phyloP scores from a whole-genome alignment of 257 asterid species.

The Solanum clarkiae region DNA sequence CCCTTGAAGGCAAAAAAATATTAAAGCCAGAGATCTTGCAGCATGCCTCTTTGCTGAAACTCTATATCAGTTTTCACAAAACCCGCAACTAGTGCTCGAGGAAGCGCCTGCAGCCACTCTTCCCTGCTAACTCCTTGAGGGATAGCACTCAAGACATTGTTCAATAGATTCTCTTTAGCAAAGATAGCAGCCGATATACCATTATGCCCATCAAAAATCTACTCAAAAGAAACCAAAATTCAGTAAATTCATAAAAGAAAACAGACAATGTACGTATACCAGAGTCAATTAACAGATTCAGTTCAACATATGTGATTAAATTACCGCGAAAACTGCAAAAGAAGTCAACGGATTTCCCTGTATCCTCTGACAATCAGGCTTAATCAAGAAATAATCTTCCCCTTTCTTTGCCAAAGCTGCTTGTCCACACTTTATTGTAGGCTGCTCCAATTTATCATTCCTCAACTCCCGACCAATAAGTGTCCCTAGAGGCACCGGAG shows the following conservation, averaged over 20 bases:
- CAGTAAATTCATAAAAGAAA: neutral
- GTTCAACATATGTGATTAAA: neutral
- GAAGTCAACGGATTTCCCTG: constrained; percentile 50
- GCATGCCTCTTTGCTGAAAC: constrained; percentile 76
- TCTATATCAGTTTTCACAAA: constrained; percentile 95
- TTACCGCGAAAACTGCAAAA: constrained; percentile 83
- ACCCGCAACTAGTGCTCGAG: constrained; percentile 93
- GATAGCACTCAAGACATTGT: constrained; percentile 80
- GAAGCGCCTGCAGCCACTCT: constrained; percentile 96
- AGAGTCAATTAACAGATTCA: neutral
- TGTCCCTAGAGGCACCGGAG: constrained; percentile 63
- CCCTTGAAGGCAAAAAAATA: neutral
- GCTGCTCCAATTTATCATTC: constrained; percentile 58
- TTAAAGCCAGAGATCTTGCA: neutral
- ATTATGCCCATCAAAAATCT: constrained; percentile 97
- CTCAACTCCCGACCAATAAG: constrained; percentile 80
- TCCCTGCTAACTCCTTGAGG: constrained; percentile 67
- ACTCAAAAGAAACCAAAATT: constrained; percentile 1
- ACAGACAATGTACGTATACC: neutral
- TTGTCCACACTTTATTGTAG: constrained; percentile 57
- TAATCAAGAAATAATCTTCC: constrained; percentile 72
- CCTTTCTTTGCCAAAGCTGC: constrained; percentile 88
- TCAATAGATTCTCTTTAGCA: constrained; percentile 76
- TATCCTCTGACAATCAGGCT: constrained; percentile 57
- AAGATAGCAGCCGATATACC: constrained; percentile 98